These are phyloP conservation scores for Nemania sp. DNA, from an alignment of 2,329 filamentous ascomycete species.

Conservation along the genomic window DNA sequence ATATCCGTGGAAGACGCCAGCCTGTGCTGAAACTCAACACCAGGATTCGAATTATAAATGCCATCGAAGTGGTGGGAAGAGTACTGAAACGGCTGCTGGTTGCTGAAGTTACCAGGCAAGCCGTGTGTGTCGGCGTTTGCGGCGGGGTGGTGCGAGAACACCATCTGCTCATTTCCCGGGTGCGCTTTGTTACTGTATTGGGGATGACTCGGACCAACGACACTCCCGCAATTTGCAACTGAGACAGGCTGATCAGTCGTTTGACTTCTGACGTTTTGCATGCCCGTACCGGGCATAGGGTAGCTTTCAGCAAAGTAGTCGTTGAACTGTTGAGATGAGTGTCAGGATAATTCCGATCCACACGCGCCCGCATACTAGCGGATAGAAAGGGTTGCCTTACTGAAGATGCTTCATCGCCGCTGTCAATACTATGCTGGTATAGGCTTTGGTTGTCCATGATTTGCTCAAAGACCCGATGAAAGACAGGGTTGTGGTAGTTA, in stretches of 20 bases:
- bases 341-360: conserved; percentile 22
- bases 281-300: conserved; percentile 25
- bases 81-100: conserved; percentile 31
- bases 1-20: conserved; percentile 18
- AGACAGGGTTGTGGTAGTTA: conserved; percentile 24
- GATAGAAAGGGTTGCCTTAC: conserved; percentile 31
- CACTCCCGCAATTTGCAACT: conserved; percentile 36
- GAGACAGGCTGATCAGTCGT: conserved; percentile 39
- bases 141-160: conserved; percentile 31
- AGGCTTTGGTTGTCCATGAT: conserved; percentile 35
- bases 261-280: conserved; percentile 34
- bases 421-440: conserved; percentile 32
- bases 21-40: conserved; percentile 28
- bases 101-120: conserved; percentile 24
- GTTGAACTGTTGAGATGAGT: conserved; percentile 29
- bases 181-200: conserved; percentile 39
- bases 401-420: conserved; percentile 34
- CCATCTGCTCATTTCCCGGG: conserved; percentile 37
- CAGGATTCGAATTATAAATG: conserved; percentile 20
- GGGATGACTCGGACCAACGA: conserved; percentile 37
- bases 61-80: conserved; percentile 26
- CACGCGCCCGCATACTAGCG: background rate
- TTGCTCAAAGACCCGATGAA: conserved; percentile 27
- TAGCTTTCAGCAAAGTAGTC: conserved; percentile 27
- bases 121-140: conserved; percentile 35